Conservation (phyloP, 2,329 filamentous ascomycete species). For the Neonectria punicea region DNA sequence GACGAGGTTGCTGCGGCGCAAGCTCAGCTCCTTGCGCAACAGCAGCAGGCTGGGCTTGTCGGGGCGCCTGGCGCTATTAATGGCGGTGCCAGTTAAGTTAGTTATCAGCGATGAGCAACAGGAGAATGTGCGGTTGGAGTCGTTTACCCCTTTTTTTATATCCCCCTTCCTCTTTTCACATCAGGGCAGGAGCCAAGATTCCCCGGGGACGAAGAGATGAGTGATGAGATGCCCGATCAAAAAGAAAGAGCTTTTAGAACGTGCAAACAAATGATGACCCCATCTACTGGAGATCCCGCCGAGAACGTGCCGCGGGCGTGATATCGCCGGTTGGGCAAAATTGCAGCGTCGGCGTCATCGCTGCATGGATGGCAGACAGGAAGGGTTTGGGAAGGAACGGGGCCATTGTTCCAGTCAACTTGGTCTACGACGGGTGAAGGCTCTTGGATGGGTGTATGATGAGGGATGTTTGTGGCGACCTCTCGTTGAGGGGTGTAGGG, state of each 20-base stretch:
- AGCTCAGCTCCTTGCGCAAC: constrained; percentile 43
- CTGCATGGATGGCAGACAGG: constrained; percentile 11
- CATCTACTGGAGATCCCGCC: constrained; percentile 34
- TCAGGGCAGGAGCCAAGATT: constrained; percentile 43
- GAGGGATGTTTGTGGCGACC: constrained; percentile 15
- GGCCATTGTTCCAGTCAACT: constrained; percentile 15
- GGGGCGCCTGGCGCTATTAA: constrained; percentile 36
- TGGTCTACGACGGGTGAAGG: constrained; percentile 15
- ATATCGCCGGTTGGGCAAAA: constrained; percentile 26
- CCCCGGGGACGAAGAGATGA: constrained; percentile 41
- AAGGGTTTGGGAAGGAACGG: constrained; percentile 2
- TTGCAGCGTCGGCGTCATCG: constrained; percentile 12
- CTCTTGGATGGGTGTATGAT: constrained; percentile 19
- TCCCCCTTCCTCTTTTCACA: constrained; percentile 42
- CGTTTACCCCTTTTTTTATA: constrained; percentile 40
- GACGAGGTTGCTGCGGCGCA: constrained; percentile 54
- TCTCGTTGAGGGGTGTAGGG: neutral
- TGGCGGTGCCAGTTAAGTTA: constrained; percentile 40
- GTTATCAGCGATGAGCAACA: constrained; percentile 15
- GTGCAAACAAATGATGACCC: constrained; percentile 44
- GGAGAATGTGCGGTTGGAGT: constrained; percentile 39
- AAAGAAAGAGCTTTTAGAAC: constrained; percentile 45
- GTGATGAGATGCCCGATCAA: constrained; percentile 39
- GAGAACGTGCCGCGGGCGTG: constrained; percentile 42
- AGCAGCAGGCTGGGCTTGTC: constrained; percentile 42